Conservation (phyloP, 2,329 filamentous ascomycete species). For the Claviceps sp. region DNA sequence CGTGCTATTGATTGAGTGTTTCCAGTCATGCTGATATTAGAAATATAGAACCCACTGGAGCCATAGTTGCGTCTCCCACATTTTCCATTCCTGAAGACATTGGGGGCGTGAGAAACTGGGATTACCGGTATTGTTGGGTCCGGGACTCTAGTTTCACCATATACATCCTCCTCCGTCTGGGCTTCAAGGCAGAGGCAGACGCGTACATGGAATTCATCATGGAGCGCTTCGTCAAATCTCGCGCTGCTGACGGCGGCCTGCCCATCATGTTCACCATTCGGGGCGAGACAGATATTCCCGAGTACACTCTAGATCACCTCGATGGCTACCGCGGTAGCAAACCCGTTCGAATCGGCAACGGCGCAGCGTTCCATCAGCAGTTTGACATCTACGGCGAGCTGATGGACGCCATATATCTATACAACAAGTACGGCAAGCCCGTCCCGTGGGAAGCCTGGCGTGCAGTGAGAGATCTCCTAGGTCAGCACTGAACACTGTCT, state of each 20-base stretch:
- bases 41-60: slow-evolving; percentile 53
- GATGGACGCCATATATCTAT: slow-evolving; percentile 64
- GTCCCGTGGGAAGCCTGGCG: slow-evolving; percentile 67
- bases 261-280: slow-evolving; percentile 76
- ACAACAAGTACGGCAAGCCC: slow-evolving; percentile 68
- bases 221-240: slow-evolving; percentile 50
- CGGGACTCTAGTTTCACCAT: slow-evolving; percentile 66
- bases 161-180: slow-evolving; percentile 63
- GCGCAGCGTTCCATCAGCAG: slow-evolving; percentile 62
- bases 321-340: slow-evolving; percentile 58
- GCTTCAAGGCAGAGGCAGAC: slow-evolving; percentile 62
- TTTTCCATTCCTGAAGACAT: slow-evolving; percentile 67
- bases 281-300: slow-evolving; percentile 61
- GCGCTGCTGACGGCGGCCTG: slow-evolving; percentile 45
- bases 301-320: slow-evolving; percentile 53
- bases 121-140: slow-evolving; percentile 68
- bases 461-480: slow-evolving; percentile 51
- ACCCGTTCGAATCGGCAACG: slow-evolving; percentile 66
- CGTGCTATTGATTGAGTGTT: too few relatives aligned
- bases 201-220: slow-evolving; percentile 70
- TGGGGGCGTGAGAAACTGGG: slow-evolving; percentile 54
- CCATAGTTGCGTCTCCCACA: slow-evolving; percentile 62
- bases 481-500: slow-evolving; percentile 16
- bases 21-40: too few relatives aligned
- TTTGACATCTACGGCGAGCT: slow-evolving; percentile 71